Percentiles rank a stretch among this genome's conserved stretches.
phyloP scores from a whole-genome alignment of 805 yeast genomes.

The Candida manassasensis region DNA sequence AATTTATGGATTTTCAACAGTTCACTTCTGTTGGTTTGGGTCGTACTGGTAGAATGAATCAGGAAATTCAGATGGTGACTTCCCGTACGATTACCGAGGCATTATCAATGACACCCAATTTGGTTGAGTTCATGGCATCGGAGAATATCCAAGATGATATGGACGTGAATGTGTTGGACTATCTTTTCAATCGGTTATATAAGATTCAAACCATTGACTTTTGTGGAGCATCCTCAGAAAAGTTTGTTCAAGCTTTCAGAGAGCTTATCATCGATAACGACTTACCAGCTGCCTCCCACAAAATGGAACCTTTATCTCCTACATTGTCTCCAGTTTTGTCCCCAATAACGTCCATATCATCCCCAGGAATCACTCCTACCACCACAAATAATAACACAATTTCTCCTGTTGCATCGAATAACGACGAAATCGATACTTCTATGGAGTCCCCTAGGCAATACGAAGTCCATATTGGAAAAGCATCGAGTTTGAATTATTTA shows the following conservation, averaged over 20 bases:
- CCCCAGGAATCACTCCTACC: conserved; percentile 1
- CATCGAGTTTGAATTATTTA: conserved; percentile 11
- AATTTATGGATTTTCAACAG: conserved; percentile 79
- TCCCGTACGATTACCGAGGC: conserved; percentile 63
- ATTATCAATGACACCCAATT: conserved; percentile 56
- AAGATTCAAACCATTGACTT: conserved; percentile 71
- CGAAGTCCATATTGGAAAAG: conserved; percentile 3
- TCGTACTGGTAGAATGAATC: conserved; percentile 83
- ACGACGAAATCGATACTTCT: conserved; percentile 3
- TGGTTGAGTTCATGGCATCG: conserved; percentile 74
- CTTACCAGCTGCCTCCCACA: conserved; percentile 5
- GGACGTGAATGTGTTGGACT: conserved; percentile 51
- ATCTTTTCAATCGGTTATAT: conserved; percentile 50
- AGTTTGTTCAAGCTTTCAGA: conserved; percentile 57
- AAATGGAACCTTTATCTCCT: conserved; percentile 15
- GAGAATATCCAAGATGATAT: conserved; percentile 85
- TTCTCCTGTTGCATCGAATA: conserved; percentile 3
- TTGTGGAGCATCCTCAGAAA: conserved; percentile 76
- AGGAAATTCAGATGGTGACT: conserved; percentile 87
- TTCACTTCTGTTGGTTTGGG: conserved; percentile 89
- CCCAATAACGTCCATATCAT: conserved; percentile 1
- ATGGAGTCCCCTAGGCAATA: conserved; percentile 1
- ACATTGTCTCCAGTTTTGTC: conserved; percentile 6
- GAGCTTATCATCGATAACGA: conserved; percentile 25
- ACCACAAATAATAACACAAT: conserved; percentile 1